These are phyloP conservation scores for Ophiostoma australiae DNA, from an alignment of 2,329 filamentous ascomycete genomes.

Conservation along the genomic window DNA sequence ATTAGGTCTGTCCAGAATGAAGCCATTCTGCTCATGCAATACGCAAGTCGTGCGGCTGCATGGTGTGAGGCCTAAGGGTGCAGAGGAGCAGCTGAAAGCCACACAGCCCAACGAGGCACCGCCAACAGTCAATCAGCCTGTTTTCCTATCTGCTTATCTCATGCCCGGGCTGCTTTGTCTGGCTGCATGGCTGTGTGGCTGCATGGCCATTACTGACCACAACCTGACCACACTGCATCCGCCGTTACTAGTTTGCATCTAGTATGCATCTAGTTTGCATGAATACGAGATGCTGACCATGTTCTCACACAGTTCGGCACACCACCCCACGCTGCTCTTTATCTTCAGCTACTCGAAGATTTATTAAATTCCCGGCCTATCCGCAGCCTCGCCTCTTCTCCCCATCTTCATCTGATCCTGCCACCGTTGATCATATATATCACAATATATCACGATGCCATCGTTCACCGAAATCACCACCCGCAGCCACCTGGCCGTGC, in stretches of 20 bases:
- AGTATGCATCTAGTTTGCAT: constrained; percentile 51
- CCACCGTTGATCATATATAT: not conserved
- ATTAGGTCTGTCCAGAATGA: not conserved
- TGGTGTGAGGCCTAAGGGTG: not conserved
- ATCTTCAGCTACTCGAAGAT: not conserved
- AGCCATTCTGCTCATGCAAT: constrained; percentile 3
- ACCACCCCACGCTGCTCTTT: constrained; percentile 8
- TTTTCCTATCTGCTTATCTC: not conserved
- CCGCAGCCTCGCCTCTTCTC: not conserved
- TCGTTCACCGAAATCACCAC: constrained; percentile 38
- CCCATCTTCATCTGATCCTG: not conserved
- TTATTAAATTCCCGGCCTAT: not conserved
- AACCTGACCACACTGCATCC: not conserved
- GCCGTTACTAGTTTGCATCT: constrained; percentile 9
- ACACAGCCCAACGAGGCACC: not conserved
- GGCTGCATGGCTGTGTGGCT: not conserved
- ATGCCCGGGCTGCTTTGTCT: not conserved
- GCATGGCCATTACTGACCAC: constrained; percentile 10
- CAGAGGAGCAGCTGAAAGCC: not conserved
- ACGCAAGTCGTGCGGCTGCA: constrained; percentile 9
- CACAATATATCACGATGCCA: constrained; percentile 34
- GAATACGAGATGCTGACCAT: constrained; percentile 14
- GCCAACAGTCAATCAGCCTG: not conserved
- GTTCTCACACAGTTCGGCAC: constrained; percentile 5
- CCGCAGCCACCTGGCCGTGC: constrained; percentile 46